Percentiles rank a stretch among this genome's conserved stretches.
phyloP scores from a whole-genome alignment of 2,329 filamentous ascomycete species.

The Nemania sp. region DNA sequence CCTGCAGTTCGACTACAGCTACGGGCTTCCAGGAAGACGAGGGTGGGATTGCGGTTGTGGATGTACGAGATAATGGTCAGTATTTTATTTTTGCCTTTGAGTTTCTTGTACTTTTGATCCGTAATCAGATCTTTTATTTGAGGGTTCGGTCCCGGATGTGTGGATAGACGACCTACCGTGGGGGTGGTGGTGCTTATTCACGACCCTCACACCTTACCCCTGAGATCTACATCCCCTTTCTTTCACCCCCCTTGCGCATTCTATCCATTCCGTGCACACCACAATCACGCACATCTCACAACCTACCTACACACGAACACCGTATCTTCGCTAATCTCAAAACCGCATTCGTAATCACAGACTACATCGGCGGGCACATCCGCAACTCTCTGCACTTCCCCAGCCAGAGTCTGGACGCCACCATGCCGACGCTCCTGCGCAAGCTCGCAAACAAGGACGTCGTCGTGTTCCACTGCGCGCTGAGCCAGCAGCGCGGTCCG shows the following conservation, averaged over 20 bases:
- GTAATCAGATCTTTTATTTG: too few relatives aligned
- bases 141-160: too few relatives aligned
- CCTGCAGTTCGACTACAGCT: not conserved
- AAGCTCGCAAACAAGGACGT: conserved; percentile 75
- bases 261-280: too few relatives aligned
- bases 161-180: too few relatives aligned
- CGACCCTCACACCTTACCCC: too few relatives aligned
- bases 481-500: conserved; percentile 89
- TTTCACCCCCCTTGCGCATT: too few relatives aligned
- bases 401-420: conserved; percentile 70
- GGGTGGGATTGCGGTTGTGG: conserved; percentile 70
- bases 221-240: too few relatives aligned
- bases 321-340: too few relatives aligned
- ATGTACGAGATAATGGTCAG: conserved; percentile 72
- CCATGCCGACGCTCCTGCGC: conserved; percentile 80
- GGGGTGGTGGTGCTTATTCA: too few relatives aligned
- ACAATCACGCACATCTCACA: too few relatives aligned
- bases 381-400: conserved; percentile 75
- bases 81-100: not conserved
- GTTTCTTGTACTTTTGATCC: not conserved
- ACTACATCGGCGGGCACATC: conserved; percentile 92
- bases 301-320: too few relatives aligned
- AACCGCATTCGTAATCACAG: conserved; percentile 46
- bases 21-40: not conserved
- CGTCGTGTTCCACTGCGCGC: conserved; percentile 91